Conservation (phyloP, 1,139 yeast species). For the Geotrichum carabidarum region DNA sequence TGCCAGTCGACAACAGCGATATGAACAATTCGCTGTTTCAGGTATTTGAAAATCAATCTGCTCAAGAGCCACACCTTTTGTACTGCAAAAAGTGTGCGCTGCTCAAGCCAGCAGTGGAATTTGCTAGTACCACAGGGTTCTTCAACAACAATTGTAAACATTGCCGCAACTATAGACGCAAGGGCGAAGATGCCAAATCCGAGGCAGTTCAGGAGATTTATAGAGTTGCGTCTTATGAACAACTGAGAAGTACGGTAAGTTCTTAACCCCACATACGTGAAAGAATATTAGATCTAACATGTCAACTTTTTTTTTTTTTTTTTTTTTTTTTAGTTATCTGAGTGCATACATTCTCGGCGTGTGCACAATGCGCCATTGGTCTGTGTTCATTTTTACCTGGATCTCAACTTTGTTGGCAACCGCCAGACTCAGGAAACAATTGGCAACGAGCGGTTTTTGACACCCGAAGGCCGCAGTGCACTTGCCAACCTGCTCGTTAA, state of each 20-base stretch:
- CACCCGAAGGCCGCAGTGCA: slow-evolving; percentile 17
- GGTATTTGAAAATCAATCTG: slow-evolving; percentile 16
- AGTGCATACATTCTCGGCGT: slow-evolving; percentile 12
- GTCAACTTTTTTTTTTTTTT: not conserved
- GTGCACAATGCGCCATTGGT: slow-evolving; percentile 13
- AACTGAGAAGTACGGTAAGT: slow-evolving; percentile 12
- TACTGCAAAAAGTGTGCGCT: slow-evolving; percentile 19
- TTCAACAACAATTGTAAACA: slow-evolving; percentile 19
- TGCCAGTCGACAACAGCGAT: slow-evolving; percentile 4
- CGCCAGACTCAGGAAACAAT: slow-evolving; percentile 11
- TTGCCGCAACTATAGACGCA: slow-evolving; percentile 18
- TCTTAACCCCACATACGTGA: not conserved
- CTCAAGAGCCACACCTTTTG: slow-evolving; percentile 15
- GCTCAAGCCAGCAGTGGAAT: slow-evolving; percentile 18
- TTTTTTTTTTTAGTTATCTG: slow-evolving; percentile 1
- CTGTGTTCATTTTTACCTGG: slow-evolving; percentile 16
- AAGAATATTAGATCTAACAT: not conserved
- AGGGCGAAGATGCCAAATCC: slow-evolving; percentile 18
- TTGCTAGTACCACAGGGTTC: slow-evolving; percentile 19
- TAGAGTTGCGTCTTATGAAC: slow-evolving; percentile 14
- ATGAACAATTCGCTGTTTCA: slow-evolving; percentile 15
- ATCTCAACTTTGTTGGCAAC: slow-evolving; percentile 12
- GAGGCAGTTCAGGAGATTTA: slow-evolving; percentile 17
- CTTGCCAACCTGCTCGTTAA: slow-evolving; percentile 14
- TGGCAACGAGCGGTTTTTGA: slow-evolving; percentile 7